A percentile compares a stretch with the other conserved stretches of the same genome.
Conservation (phyloP, 176 grass and related monocot species). For the Metroxylon sagu region DNA sequence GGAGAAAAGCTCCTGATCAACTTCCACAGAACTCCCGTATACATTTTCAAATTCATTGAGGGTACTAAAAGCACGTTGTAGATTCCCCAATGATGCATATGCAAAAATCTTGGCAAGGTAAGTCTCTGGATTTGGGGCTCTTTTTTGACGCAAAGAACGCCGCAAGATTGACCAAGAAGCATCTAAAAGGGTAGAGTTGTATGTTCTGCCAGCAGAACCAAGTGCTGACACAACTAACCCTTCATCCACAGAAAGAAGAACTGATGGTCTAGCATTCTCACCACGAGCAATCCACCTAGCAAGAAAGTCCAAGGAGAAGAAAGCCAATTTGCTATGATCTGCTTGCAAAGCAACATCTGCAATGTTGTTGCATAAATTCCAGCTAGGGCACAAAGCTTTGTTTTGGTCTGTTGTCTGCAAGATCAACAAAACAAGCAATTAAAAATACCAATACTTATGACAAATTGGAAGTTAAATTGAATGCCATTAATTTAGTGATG, state of each 20-base stretch:
- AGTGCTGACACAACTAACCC: constrained; percentile 74
- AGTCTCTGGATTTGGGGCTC: constrained; percentile 55
- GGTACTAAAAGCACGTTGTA: constrained; percentile 71
- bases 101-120: constrained; percentile 95
- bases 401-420: constrained; percentile 68
- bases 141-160: constrained; percentile 66
- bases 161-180: constrained; percentile 69
- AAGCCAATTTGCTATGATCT: constrained; percentile 75
- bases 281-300: constrained; percentile 74
- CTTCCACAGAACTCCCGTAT: constrained; percentile 46
- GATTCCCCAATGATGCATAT: constrained; percentile 73
- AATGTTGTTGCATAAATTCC: constrained; percentile 54
- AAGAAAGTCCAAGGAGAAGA: constrained; percentile 63
- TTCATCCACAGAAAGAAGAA: constrained; percentile 70
- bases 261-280: constrained; percentile 38
- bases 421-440: constrained; percentile 17
- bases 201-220: constrained; percentile 55
- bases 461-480: background rate
- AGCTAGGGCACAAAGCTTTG: constrained; percentile 69
- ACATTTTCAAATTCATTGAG: constrained; percentile 82
- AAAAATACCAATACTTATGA: constrained; percentile 1
- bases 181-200: constrained; percentile 51
- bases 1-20: constrained; percentile 80
- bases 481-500: too few species aligned
- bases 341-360: constrained; percentile 69